A percentile compares a stretch with the other conserved stretches of the same genome.
Conservation (phyloP, 1,139 yeast genomes). For the Taphrina wiesneri region DNA sequence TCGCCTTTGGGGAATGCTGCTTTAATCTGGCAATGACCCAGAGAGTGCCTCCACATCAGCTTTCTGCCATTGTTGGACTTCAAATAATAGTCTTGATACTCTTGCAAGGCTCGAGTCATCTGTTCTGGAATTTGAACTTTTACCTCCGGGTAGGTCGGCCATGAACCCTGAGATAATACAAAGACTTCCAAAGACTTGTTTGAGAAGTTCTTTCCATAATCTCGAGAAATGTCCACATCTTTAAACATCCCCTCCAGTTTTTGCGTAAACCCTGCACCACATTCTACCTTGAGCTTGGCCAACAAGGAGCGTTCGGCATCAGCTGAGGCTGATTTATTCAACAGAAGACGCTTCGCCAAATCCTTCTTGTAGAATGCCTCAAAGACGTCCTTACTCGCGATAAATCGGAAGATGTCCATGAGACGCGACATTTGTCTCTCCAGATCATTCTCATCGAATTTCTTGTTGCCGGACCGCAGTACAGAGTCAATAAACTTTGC, state of each 20-base stretch:
- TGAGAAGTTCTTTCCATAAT: conserved; percentile 37
- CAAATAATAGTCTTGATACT: conserved; percentile 42
- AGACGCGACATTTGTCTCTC: conserved; percentile 40
- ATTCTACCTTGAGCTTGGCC: conserved; percentile 43
- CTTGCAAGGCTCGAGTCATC: conserved; percentile 40
- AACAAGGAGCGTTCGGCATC: conserved; percentile 44
- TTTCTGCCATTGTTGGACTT: conserved; percentile 41
- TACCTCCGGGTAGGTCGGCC: conserved; percentile 46
- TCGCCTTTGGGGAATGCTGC: conserved; percentile 45
- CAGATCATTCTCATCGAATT: conserved; percentile 40
- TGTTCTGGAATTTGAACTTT: conserved; percentile 43
- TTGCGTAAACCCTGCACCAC: conserved; percentile 45
- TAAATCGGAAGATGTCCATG: conserved; percentile 44
- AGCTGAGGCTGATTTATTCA: conserved; percentile 42
- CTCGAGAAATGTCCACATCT: conserved; percentile 44
- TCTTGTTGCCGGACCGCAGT: conserved; percentile 41
- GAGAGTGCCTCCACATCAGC: conserved; percentile 45
- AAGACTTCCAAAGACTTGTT: conserved; percentile 42
- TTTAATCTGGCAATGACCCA: conserved; percentile 44
- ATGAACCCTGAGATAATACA: conserved; percentile 44
- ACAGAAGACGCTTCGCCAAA: conserved; percentile 47
- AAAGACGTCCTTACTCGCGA: conserved; percentile 47
- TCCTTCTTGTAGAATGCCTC: conserved; percentile 47
- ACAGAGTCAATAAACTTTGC: conserved; percentile 49
- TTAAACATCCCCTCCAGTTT: conserved; percentile 47